Base-by-base conservation (phyloP, 1,139 yeast species). In the Hemisphaericaspora subhashii region DNA sequence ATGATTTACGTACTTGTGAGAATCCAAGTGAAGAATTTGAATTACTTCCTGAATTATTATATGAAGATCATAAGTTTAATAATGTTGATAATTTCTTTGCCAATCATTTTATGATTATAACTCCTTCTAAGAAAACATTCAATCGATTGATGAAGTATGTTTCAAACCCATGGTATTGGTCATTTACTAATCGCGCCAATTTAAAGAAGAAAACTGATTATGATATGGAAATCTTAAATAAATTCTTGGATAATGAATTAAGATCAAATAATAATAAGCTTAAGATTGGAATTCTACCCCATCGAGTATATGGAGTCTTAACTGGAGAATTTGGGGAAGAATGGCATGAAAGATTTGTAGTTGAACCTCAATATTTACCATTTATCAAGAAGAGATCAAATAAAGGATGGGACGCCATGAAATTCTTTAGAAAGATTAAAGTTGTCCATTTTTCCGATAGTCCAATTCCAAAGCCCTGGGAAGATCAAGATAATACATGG, bases 221-320 rank as follows among this genome's bases (percentile, higher is more conserved):
- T 44, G 81, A 75, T 46, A 73, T 74, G 80, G 81, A 77, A 38
- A 53, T 76, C 3, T 50, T 76, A 31, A 77, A 76, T 54, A 62
- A 61, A 39, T 64, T 56, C 28, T 51, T 68, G 41, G 51, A 59
- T 35, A 48, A 48, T 33, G 48, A 55, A 33, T 42, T 62, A 21
- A 51, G 50, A 21, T 50, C 50, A 12, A 42, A 51, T 16, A 25
- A 41, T 16, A 45, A 37, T 17, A 42, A 46, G 28, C 55, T 68
- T 5, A 55, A 60, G 33, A 48, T 68, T 10, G 66, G 70, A 1
- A 52, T 74, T 1, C 46, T 76, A 25, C 79, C 79, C 3, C 80
- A 74, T 50, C 53, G 63, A 18, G 60, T 64, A 3, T 74, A 75
- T 46, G 77, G 76, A 3, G 67, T 74, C 4, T 52, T 74, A 16